Base-by-base conservation (phyloP, 2,329 filamentous ascomycete genomes). In the Stemphylium lycopersici region DNA sequence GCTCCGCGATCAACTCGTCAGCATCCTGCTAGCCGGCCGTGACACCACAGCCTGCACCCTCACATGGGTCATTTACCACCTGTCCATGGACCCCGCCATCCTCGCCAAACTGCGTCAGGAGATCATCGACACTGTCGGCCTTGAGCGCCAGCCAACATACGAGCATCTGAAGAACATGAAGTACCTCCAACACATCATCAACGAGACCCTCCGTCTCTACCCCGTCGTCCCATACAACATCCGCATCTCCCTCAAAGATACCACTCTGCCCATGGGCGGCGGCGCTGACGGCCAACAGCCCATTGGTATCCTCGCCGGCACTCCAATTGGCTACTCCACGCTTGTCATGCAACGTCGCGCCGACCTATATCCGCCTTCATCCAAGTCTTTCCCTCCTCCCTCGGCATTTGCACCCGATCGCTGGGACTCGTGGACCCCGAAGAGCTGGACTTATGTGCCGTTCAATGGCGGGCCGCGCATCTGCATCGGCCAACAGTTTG, bases 21-120 rank as follows among this genome's bases (percentile, higher is more conserved):
- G 66, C 39, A 84, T 96, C 10, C 83, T 97, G 2, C 84, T 97
- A 13, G 93, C 93, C 1, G 92, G 91, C 11, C 84, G 90, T 18
- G 93, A 97, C 74, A 96, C 93, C 12, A 97, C 93, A 0, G 92
- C 92, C 26, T 85, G 83, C 13, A 91, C 90, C 0, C 81, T 97
- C 0, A 89, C 87, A 0, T 96, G 91, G 88, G 81, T 85, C 32
- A 81, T 96, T 55, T 96, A 95, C 74, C 91, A 96, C 74, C 82
- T 97, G 2, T 84, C 87, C 33, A 85, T 86, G 13, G 82, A 90
- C 62, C 91, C 91, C 0, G 78, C 84, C 2, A 81, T 85, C 2
- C 84, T 91, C 3, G 72, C 79, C 47, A 90, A 86, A 70, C 81
- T 97, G 46, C 86, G 92, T 20, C 75, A 79, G 20, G 91, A 96